These are phyloP conservation scores for Heliamphora pulchella DNA, from an alignment of 179 eudicot species.

Conservation along the genomic window DNA sequence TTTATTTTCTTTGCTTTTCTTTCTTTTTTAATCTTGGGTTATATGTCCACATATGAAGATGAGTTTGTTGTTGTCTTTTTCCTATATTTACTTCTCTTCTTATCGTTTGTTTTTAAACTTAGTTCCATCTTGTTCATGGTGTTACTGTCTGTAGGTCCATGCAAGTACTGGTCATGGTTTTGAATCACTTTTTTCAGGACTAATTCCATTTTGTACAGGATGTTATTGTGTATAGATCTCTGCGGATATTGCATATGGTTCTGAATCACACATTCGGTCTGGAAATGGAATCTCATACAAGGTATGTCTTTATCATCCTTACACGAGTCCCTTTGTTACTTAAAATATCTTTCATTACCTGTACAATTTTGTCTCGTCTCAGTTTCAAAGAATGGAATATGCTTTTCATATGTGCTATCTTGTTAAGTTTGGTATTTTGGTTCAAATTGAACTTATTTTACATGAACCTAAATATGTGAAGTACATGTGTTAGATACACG, in stretches of 20 bases:
- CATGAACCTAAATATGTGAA: neutral
- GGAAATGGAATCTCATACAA: conserved; percentile 27
- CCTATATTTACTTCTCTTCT: neutral
- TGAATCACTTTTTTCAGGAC: neutral
- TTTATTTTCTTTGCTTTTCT: neutral
- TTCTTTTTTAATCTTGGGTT: neutral
- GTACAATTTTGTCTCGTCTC: neutral
- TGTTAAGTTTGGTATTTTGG: neutral
- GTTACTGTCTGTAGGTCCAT: neutral
- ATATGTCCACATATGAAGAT: neutral
- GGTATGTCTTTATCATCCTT: conserved; percentile 33
- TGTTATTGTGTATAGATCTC: conserved; percentile 55
- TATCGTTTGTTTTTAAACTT: neutral
- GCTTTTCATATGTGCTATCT: neutral
- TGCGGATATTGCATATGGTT: conserved; percentile 46
- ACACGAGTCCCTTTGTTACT: neutral
- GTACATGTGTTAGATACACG: neutral
- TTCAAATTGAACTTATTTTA: neutral
- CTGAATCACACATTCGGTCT: conserved; percentile 34
- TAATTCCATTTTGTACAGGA: conserved; percentile 38
- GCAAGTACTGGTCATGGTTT: neutral
- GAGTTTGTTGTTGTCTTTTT: neutral
- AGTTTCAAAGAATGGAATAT: neutral
- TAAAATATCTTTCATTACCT: neutral
- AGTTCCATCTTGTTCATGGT: neutral